Base-by-base conservation (phyloP, 1,139 yeast genomes). In the Scheffersomyces segobiensis region DNA sequence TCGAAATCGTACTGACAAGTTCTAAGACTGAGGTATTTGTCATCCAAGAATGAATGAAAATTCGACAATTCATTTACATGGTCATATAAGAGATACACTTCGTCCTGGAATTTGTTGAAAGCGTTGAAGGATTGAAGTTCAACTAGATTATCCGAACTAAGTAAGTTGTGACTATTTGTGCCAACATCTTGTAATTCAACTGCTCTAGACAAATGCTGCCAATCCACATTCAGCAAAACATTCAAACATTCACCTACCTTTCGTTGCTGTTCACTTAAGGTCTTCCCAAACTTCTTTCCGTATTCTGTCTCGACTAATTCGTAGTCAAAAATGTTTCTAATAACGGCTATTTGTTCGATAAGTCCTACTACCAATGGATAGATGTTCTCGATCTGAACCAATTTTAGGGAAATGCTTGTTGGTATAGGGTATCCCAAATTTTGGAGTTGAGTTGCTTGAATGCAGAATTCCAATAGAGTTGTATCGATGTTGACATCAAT, bases 351-450 rank as follows among this genome's bases (percentile, higher is more conserved):
- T 53, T 69, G 71, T 61, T 90, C 96, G 10, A 73, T 70, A 17
- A 91, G 66, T 17, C 82, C 79, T 1, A 81, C 76, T 0, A 91
- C 88, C 60, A 83, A 80, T 0, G 93, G 93, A 54, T 85, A 81
- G 0, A 89, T 69, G 46, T 80, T 76, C 56, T 79, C 53, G 75
- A 84, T 59, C 70, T 82, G 67, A 77, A 79, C 51, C 83, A 82
- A 59, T 71, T 80, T 61, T 71, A 75, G 51, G 46, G 67, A 55
- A 5, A 72, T 50, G 22, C 65, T 61, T 0, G 70, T 64, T 0
- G 97, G 95, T 0, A 91, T 73, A n/a, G 80, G 84, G 63, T 81
- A 86, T 0, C 86, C 87, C 60, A 87, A 71, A 63, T 80, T 76
- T 3, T 77, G 70, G 52, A 92, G 71, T 56, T 82, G 82, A 47